Base-by-base conservation (phyloP, 768 basidiomycete species). In the Lentinula detonsa region DNA sequence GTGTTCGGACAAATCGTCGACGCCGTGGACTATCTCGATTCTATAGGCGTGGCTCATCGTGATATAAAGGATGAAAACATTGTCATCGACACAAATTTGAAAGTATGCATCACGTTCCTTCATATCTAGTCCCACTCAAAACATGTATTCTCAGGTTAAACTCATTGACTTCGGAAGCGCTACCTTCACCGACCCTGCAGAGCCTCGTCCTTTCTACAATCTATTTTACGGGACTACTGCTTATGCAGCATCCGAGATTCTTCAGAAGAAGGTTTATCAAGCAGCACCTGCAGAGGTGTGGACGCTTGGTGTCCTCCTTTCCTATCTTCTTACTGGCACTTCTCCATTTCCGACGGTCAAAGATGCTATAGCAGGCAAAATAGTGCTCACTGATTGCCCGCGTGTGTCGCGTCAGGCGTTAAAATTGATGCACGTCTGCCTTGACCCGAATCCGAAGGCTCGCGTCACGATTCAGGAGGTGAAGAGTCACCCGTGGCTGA, bases 51-150 rank as follows among this genome's bases (percentile, higher is more conserved):
- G 65, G 86, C 90, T 0, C 96, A 99, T 72, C 88, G 96, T 43
- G 96, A 99, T 71, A 87, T 99, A 67, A 99, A 99, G 71, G 96
- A 98, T 59, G 96, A 99, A 73, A 99, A 99, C 69, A 73, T 95
- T 52, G 85, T 93, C 56, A 85, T 93, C 39, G 90, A 91, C 73
- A 77, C 74, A 71, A 75, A 89, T 63, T 78, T 91, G 63, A 88
- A 83, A 76, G 90, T 88, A 68, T 62, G 75, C 61, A 1, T 57
- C 58, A n/a, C 28, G 13, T 16, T 53, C 4, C 11, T 46, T n/a
- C n/a, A 42, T 40, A 21, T 9, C 13, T 57, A 7, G 33, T 51
- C 21, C 35, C 50, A 15, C 9, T 43, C 42, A 37, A 35, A 18
- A 39, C 18, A 37, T 28, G 39, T 18, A 1, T 23, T 35, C 61